Conservation (phyloP, 495 filamentous ascomycete species). For the Podospora bellae-mahoneyi region DNA sequence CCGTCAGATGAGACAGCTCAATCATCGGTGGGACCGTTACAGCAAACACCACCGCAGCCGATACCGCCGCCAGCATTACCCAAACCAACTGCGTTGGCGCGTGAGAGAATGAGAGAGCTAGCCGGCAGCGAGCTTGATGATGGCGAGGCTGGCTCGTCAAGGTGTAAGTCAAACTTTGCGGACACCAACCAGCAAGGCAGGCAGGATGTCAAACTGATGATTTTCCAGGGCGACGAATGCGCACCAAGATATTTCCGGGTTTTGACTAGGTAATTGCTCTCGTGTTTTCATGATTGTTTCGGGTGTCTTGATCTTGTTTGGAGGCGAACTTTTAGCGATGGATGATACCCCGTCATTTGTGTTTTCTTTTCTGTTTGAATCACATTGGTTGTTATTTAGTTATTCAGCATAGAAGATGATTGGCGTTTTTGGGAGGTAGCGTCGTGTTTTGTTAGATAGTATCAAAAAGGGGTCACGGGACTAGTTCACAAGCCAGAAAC, state of each 20-base stretch:
- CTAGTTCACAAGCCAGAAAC: background rate
- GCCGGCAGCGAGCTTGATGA: constrained; percentile 28
- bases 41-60: constrained; percentile 11
- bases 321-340: background rate
- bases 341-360: constrained; percentile 21
- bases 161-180: constrained; percentile 21
- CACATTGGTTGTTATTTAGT: background rate
- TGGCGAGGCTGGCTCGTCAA: constrained; percentile 17
- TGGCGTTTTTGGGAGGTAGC: background rate
- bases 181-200: background rate
- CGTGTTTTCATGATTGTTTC: background rate
- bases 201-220: background rate
- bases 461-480: background rate
- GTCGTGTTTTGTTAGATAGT: background rate
- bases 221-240: constrained; percentile 25
- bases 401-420: background rate
- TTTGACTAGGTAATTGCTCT: constrained; percentile 17
- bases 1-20: background rate
- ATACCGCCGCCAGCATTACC: constrained; percentile 1
- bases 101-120: constrained; percentile 34
- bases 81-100: constrained; percentile 15
- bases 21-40: background rate
- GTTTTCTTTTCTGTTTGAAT: constrained; percentile 2
- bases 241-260: constrained; percentile 29
- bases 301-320: background rate